phyloP scores from a whole-genome alignment of 805 yeast genomes.

The Metschnikowia koreensis region DNA sequence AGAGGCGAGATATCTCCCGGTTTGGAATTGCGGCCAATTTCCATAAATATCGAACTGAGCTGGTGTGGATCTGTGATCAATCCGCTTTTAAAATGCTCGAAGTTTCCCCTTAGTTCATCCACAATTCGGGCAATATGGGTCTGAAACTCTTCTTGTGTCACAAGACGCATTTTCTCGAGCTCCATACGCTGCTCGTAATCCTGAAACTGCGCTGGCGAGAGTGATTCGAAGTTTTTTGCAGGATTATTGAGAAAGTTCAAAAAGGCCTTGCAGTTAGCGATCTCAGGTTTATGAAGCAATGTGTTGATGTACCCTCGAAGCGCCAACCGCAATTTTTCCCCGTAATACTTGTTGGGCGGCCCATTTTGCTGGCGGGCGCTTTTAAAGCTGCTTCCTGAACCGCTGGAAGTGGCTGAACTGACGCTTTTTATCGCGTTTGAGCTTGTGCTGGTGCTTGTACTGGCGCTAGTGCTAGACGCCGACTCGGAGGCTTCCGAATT shows the following conservation, averaged over 20 bases:
- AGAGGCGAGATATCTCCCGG: conserved; percentile 64
- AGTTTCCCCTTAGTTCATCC: conserved; percentile 49
- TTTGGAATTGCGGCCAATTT: conserved; percentile 54
- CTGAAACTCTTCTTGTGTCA: conserved; percentile 71
- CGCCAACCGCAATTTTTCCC: conserved; percentile 77
- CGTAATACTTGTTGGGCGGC: conserved; percentile 38
- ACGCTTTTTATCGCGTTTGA: not conserved
- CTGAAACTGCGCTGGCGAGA: conserved; percentile 41
- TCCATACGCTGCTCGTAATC: conserved; percentile 61
- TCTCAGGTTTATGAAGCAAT: conserved; percentile 52
- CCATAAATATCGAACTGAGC: conserved; percentile 58
- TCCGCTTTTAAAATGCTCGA: conserved; percentile 57
- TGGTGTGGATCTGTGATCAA: conserved; percentile 53
- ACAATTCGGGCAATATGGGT: conserved; percentile 62
- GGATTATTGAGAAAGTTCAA: conserved; percentile 11
- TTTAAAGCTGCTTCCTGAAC: not conserved
- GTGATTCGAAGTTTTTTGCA: conserved; percentile 26
- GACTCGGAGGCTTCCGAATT: too few species aligned
- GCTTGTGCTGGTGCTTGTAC: not conserved
- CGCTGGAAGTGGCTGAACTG: not conserved
- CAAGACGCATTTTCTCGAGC: conserved; percentile 56
- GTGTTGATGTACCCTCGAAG: conserved; percentile 68
- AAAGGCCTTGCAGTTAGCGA: conserved; percentile 52
- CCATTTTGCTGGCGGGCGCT: not conserved
- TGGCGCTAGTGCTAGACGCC: not conserved